Evolutionary conservation across 1,139 yeast genomes (phyloP).

Genomic region (Taiozyma onychis): DNA sequence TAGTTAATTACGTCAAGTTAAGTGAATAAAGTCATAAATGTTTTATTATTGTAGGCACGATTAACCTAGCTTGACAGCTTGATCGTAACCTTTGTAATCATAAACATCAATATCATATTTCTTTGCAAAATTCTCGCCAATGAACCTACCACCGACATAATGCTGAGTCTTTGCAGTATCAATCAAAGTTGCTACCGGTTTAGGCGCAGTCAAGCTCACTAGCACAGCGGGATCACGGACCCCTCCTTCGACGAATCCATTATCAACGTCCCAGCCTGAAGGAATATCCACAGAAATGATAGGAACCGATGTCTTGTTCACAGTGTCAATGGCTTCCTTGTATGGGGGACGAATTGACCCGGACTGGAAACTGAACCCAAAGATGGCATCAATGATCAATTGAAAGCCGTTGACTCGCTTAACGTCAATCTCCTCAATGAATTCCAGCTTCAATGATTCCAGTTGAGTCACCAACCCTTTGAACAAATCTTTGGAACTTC

Average conservation of each 20-base stretch:
- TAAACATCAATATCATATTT: conserved; percentile 68
- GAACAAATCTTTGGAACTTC: conserved; percentile 39
- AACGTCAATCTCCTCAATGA: conserved; percentile 28
- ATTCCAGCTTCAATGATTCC: conserved; percentile 42
- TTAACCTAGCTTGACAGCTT: conserved; percentile 25
- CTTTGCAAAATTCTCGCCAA: conserved; percentile 57
- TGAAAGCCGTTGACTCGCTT: conserved; percentile 7
- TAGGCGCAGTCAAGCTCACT: conserved; percentile 89
- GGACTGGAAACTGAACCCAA: conserved; percentile 91
- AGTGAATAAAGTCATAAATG: neutral
- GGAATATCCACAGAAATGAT: conserved; percentile 87
- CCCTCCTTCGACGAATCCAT: conserved; percentile 58
- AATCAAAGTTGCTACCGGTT: conserved; percentile 67
- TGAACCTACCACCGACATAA: conserved; percentile 87
- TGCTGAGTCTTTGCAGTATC: conserved; percentile 36
- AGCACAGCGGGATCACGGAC: conserved; percentile 54
- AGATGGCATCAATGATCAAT: conserved; percentile 61
- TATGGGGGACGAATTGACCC: conserved; percentile 77
- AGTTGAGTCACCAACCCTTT: conserved; percentile 51
- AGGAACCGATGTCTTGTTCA: conserved; percentile 41
- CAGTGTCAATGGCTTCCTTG: conserved; percentile 45
- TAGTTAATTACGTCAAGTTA: neutral
- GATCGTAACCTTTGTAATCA: conserved; percentile 47
- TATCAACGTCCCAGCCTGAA: conserved; percentile 94
- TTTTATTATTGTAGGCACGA: neutral